Base-by-base conservation (phyloP, 2,329 filamentous ascomycete species). In the Tolypocladium endophyticum region DNA sequence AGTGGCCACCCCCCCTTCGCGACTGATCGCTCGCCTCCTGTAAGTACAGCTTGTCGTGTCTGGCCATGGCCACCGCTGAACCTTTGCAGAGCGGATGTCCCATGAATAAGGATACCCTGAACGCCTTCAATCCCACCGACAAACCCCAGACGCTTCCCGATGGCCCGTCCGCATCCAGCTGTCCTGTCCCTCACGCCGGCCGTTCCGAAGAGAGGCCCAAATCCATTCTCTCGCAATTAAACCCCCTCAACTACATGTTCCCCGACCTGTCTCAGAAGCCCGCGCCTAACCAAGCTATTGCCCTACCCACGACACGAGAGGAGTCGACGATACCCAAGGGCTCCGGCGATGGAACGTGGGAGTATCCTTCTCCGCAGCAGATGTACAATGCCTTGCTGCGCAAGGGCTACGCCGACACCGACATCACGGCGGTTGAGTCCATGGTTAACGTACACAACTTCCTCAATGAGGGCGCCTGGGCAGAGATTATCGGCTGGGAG, bases 361-460 rank as follows among this genome's bases (percentile, higher is more conserved):
- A 97, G 74, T 99, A 99, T 71, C 94, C 94, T 0, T 97, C 92
- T 0, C 93, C 94, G 0, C 94, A 99, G 77, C 94, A 99, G 75
- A 99, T 99, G 94, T 99, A 97, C 81, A 97, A 99, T 70, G 94
- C 94, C 9, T 88, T 99, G 76, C 78, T 97, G 62, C 88, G 94
- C 64, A 99, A 99, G 76, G 94, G 94, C 61, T 94, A 97, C 75
- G 92, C 89, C 0, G 92, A 97, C 72, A 97, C 94, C 0, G 92
- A 96, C 59, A 84, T 91, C 59, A 94, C 93, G 25, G 92, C 92
- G 4, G 92, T 99, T 18, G 92, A 97, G 75, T 87, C 88, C 69
- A 99, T 99, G 94, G 94, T 99, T 7, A 89, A 91, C 0, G 91
- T 97, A 14, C 94, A 99, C 79, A 99, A 99, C 75, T 97, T 97